Conservation (phyloP, 805 yeast species). For the Zygotorulaspora danielsina region DNA sequence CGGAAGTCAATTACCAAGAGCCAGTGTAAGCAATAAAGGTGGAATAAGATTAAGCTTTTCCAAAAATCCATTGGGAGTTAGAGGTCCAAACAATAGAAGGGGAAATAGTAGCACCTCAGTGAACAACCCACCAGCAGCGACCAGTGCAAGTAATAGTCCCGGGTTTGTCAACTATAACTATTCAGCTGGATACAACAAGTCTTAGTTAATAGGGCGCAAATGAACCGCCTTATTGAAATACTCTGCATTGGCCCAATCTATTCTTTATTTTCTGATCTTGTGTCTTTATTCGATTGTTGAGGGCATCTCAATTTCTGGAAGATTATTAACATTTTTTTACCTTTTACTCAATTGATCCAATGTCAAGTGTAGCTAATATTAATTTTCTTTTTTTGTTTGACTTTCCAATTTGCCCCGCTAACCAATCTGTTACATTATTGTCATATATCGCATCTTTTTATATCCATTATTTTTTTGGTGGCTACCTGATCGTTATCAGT, state of each 20-base stretch:
- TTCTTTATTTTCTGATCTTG: no score
- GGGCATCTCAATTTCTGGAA: no score
- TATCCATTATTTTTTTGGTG: slow-evolving; percentile 7
- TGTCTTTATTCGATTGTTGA: no score
- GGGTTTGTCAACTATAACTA: slow-evolving; percentile 17
- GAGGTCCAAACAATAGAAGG: slow-evolving; percentile 59
- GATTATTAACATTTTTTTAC: no score
- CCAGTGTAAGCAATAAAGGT: slow-evolving; percentile 61
- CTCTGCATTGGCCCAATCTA: no score
- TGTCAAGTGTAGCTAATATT: no score
- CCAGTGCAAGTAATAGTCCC: slow-evolving; percentile 13
- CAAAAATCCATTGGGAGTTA: slow-evolving; percentile 94
- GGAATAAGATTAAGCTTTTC: slow-evolving; percentile 93
- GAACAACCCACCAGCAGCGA: slow-evolving; percentile 6
- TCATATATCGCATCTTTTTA: slow-evolving; percentile 13
- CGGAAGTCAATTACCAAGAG: slow-evolving; percentile 85
- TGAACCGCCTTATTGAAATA: no score
- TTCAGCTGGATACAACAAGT: slow-evolving; percentile 18
- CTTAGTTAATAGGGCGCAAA: slow-evolving; percentile 7
- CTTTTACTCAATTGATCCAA: no score
- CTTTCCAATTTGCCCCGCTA: background rate
- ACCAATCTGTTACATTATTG: slow-evolving; percentile 9
- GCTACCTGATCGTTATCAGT: slow-evolving; percentile 5
- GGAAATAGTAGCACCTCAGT: slow-evolving; percentile 31
- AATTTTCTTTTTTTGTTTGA: slow-evolving; percentile 2